A percentile compares a stretch with the other conserved stretches of the same genome.
phyloP scores from a whole-genome alignment of 148 eudicot species.

The Rhododendron ovatum region DNA sequence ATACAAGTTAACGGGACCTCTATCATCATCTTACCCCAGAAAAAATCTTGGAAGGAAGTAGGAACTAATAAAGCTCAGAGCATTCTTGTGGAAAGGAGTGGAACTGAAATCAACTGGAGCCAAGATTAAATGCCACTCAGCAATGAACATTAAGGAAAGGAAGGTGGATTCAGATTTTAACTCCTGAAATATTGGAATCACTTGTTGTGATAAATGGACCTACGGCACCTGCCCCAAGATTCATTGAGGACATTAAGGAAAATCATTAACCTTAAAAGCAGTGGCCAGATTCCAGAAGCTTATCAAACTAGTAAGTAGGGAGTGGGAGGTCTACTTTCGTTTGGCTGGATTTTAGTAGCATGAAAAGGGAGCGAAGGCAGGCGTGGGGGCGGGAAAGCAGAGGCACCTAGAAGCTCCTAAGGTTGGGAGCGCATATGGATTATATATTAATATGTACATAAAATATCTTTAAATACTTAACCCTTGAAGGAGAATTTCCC shows the following conservation, averaged over 20 bases:
- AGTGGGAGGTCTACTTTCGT: not conserved
- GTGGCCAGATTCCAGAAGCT: not conserved
- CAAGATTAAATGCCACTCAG: not conserved
- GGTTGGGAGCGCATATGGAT: no score
- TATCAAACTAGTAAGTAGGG: not conserved
- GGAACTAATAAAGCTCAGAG: not conserved
- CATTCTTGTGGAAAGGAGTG: not conserved
- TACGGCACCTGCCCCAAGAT: not conserved
- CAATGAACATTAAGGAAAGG: not conserved
- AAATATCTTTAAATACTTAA: no score
- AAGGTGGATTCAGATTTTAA: not conserved
- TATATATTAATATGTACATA: no score
- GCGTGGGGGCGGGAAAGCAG: no score
- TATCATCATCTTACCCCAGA: not conserved
- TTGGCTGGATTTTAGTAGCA: not conserved
- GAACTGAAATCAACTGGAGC: not conserved
- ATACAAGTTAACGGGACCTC: not conserved
- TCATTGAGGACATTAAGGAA: not conserved
- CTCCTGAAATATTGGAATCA: not conserved
- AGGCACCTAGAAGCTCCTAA: no score
- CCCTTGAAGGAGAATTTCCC: no score
- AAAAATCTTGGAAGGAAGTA: not conserved
- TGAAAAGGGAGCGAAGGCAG: no score
- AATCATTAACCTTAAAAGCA: not conserved
- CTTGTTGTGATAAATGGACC: not conserved